A percentile compares a stretch with the other conserved stretches of the same genome.
Conservation (phyloP, 805 yeast genomes). For the Wickerhamiella spandovensis region DNA sequence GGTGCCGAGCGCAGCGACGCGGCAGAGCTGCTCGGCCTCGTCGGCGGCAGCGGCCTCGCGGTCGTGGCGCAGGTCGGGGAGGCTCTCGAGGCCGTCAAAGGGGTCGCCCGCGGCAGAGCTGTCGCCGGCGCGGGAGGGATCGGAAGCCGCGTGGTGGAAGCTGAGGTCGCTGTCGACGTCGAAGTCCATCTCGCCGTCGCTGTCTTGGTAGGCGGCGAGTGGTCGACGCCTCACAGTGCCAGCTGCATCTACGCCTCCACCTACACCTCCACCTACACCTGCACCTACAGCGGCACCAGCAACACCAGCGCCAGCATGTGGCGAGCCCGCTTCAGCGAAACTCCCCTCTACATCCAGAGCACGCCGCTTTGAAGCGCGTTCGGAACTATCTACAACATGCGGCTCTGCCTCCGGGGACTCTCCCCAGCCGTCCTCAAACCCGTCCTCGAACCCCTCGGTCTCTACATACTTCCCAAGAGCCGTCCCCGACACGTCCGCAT, state of each 20-base stretch:
- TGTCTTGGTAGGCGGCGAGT: neutral
- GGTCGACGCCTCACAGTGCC: too few species aligned
- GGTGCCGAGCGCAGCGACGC: neutral
- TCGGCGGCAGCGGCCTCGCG: conserved; percentile 12
- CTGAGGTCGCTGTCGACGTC: neutral
- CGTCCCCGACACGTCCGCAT: neutral
- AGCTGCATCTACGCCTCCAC: too few species aligned
- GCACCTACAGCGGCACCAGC: too few species aligned
- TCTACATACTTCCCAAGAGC: conserved; percentile 5
- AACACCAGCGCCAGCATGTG: too few species aligned
- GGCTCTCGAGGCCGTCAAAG: conserved; percentile 30
- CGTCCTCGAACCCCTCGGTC: conserved; percentile 9
- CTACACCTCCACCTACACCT: too few species aligned
- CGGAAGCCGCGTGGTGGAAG: neutral
- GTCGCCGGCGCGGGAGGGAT: neutral
- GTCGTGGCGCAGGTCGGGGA: conserved; percentile 20
- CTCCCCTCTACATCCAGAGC: too few species aligned
- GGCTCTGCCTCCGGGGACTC: too few species aligned
- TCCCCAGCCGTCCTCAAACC: conserved; percentile 2
- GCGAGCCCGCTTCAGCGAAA: too few species aligned
- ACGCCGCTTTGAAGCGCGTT: too few species aligned
- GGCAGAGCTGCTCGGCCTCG: conserved; percentile 13
- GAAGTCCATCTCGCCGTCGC: neutral
- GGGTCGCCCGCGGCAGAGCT: conserved; percentile 22
- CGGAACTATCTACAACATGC: too few species aligned